These are phyloP conservation scores for Xylaria castorea DNA, from an alignment of 495 filamentous ascomycete genomes.

Conservation along the genomic window DNA sequence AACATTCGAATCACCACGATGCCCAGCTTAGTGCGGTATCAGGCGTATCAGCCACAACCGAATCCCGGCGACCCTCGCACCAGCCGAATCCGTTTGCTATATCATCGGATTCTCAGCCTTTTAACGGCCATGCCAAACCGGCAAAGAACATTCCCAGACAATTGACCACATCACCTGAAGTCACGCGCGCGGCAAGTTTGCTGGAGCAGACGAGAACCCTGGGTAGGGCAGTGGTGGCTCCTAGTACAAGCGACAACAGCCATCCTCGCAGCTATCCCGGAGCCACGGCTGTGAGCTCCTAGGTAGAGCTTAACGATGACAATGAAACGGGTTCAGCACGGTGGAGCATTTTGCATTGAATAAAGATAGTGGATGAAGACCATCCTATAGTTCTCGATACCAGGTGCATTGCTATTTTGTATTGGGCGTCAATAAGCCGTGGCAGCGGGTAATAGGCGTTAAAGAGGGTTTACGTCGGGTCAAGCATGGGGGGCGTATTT, in stretches of 20 bases:
- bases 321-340: background rate
- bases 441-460: constrained; percentile 31
- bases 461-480: background rate
- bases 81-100: constrained; percentile 40
- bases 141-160: constrained; percentile 35
- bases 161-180: constrained; percentile 39
- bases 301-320: constrained; percentile 4
- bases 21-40: constrained; percentile 30
- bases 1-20: constrained; percentile 44
- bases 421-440: constrained; percentile 38
- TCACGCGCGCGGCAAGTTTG: constrained; percentile 39
- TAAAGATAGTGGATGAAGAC: constrained; percentile 20
- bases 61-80: constrained; percentile 42
- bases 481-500: background rate
- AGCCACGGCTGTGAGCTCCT: constrained; percentile 20
- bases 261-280: constrained; percentile 28
- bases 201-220: constrained; percentile 40
- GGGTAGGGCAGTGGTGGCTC: constrained; percentile 34
- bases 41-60: constrained; percentile 40
- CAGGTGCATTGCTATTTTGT: constrained; percentile 42
- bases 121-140: constrained; percentile 34
- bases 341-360: constrained; percentile 20
- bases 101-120: constrained; percentile 36
- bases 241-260: constrained; percentile 29
- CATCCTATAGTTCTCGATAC: constrained; percentile 31